Evolutionary conservation across 1,139 yeast species (phyloP).

Genomic region (Protomyces arabidopsidicola): DNA sequence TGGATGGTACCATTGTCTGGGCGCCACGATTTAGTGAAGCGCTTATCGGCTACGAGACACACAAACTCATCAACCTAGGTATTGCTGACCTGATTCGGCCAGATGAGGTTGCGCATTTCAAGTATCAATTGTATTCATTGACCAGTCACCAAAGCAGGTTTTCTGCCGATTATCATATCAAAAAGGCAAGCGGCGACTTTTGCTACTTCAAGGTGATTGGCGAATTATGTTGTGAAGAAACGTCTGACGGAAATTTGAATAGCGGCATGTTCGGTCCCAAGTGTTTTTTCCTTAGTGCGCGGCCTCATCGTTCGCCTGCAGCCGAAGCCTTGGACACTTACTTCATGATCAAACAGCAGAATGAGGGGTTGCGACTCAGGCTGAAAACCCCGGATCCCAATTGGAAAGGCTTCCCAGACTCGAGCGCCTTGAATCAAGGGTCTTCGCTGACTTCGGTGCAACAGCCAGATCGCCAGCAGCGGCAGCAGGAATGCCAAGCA

Average conservation of each 20-base stretch:
- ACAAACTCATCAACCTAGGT: conserved; percentile 32
- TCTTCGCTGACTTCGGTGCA: too few species aligned
- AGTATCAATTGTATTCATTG: conserved; percentile 25
- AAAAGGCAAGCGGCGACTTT: conserved; percentile 15
- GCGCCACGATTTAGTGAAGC: conserved; percentile 33
- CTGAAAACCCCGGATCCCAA: conserved; percentile 1
- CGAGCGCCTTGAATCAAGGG: neutral
- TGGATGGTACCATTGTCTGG: conserved; percentile 33
- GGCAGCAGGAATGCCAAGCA: too few species aligned
- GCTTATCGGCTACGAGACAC: conserved; percentile 32
- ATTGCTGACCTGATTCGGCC: conserved; percentile 35
- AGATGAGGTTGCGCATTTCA: conserved; percentile 35
- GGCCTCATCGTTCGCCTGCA: conserved; percentile 26
- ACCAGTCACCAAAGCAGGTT: conserved; percentile 1
- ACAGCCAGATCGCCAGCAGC: neutral
- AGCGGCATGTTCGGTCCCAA: conserved; percentile 23
- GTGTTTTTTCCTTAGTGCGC: conserved; percentile 32
- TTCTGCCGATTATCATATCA: conserved; percentile 20
- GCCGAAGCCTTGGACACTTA: conserved; percentile 30
- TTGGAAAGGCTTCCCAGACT: neutral
- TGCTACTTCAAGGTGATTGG: conserved; percentile 30
- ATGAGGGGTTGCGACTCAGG: conserved; percentile 27
- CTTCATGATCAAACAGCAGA: conserved; percentile 32
- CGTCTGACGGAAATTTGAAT: conserved; percentile 2
- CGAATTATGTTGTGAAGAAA: conserved; percentile 25